phyloP scores from a whole-genome alignment of 768 basidiomycete genomes.

The Lactifluus piperatus region DNA sequence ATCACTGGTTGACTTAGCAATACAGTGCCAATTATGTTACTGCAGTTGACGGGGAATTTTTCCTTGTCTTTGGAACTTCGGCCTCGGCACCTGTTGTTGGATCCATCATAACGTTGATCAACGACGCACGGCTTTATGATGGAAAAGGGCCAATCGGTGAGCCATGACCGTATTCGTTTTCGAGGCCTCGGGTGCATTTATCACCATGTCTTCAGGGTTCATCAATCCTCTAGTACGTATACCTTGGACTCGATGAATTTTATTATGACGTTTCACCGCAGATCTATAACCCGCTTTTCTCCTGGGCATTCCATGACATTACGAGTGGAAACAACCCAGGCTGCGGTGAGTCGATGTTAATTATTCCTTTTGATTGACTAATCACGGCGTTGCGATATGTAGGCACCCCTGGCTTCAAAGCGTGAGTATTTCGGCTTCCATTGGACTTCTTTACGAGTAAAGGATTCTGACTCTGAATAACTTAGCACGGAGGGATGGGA shows the following conservation, averaged over 20 bases:
- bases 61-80: constrained; percentile 29
- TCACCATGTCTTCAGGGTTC: not conserved
- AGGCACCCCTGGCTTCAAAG: constrained; percentile 3
- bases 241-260: not conserved
- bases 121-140: constrained; percentile 29
- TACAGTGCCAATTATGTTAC: not conserved
- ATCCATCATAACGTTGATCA: constrained; percentile 29
- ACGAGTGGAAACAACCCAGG: constrained; percentile 6
- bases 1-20: not conserved
- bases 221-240: constrained; percentile 1
- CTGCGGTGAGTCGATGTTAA: constrained; percentile 3
- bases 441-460: not conserved
- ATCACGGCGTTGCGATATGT: not conserved
- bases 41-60: constrained; percentile 23
- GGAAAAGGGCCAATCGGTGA: constrained; percentile 21
- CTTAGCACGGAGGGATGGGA: constrained; percentile 10
- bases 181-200: not conserved
- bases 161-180: not conserved
- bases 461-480: not conserved
- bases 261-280: not conserved
- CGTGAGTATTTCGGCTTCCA: not conserved
- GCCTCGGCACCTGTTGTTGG: constrained; percentile 29
- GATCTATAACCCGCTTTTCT: not conserved
- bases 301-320: constrained; percentile 5
- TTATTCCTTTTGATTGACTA: not conserved